Base-by-base conservation (phyloP, 331 rosid species). In the Quercus lobata region DNA sequence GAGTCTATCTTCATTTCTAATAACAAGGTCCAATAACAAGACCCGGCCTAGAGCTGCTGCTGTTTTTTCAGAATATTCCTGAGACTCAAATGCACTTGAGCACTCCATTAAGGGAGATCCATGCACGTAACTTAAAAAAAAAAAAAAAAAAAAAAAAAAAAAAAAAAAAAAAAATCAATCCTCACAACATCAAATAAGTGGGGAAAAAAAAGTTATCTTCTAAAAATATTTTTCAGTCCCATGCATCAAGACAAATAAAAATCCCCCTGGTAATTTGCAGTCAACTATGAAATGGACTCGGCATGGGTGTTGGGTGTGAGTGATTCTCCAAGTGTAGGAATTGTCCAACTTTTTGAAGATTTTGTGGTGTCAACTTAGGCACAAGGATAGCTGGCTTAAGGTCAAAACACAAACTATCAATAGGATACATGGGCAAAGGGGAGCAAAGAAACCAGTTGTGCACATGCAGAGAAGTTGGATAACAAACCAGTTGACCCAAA, bases 1-100 rank as follows among this genome's bases (percentile, higher is more conserved):
- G 76, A 96, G 91, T 82, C 99, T 90, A 86, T 96, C 99, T 92
- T 96, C 99, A 78, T 95, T 95, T 87, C 99, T 89, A 75, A 95
- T 95, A 74, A 93, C 90, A 76, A 96, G 92, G 88, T 96, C 99
- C 86, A 96, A 81, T 93, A 93, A 58, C 87, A 96, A 88, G 58
- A 91, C 94, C 87, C 97, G 85, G 56, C 98, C 99, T 72, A 96
- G 97, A 77, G 91, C 96, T 66, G 88, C 88, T 46, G 94, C 89
- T 78, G 88, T 87, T 83, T 82, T 90, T 76, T 93, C 98, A 60
- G 93, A 90, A 52, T 58, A 88, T 68, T 88, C 98, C 76, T 34
- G 83, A 7, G 89, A 78, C 78, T 96, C 94, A 85, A 96, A 96
- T 82, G 92, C 88, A 62, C 81, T 90, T 15, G 88, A 83, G 79